phyloP scores from a whole-genome alignment of 345 rosid genomes.

The Lepidium africanum region DNA sequence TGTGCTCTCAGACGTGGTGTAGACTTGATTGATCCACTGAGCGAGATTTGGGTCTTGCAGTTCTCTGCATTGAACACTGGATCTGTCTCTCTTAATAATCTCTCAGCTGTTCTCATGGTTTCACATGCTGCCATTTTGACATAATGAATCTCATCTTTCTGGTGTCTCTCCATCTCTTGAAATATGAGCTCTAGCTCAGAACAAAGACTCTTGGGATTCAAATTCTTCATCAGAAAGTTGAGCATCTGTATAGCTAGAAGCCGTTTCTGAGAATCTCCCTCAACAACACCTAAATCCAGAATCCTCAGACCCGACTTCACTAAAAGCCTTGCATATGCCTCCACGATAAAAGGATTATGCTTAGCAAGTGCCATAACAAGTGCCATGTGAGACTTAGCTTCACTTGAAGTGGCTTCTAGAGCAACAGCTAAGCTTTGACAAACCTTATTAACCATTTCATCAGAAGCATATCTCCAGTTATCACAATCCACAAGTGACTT shows the following conservation, averaged over 20 bases:
- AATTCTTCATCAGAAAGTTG: conserved; percentile 79
- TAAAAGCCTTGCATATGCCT: conserved; percentile 82
- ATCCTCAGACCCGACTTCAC: conserved; percentile 71
- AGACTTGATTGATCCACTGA: conserved; percentile 38
- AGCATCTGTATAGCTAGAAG: conserved; percentile 87
- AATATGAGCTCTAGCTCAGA: conserved; percentile 62
- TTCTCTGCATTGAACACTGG: conserved; percentile 37
- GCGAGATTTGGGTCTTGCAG: not conserved
- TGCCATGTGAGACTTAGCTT: conserved; percentile 67
- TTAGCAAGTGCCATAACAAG: conserved; percentile 83
- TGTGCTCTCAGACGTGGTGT: conserved; percentile 39
- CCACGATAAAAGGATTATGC: conserved; percentile 71
- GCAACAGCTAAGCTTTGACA: conserved; percentile 90
- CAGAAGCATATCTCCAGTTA: conserved; percentile 83
- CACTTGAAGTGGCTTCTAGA: conserved; percentile 75
- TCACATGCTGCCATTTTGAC: conserved; percentile 85
- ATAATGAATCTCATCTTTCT: conserved; percentile 72
- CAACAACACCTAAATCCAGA: conserved; percentile 48
- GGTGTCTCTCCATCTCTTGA: conserved; percentile 73
- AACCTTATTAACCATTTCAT: conserved; percentile 74
- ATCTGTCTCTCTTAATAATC: conserved; percentile 43
- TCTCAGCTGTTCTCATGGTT: conserved; percentile 73
- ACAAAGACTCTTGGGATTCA: conserved; percentile 71
- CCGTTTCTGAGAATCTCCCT: conserved; percentile 71
- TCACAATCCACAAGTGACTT: conserved; percentile 86